Evolutionary conservation across 345 rosid species (phyloP).

Genomic region (Turritis glabra): DNA sequence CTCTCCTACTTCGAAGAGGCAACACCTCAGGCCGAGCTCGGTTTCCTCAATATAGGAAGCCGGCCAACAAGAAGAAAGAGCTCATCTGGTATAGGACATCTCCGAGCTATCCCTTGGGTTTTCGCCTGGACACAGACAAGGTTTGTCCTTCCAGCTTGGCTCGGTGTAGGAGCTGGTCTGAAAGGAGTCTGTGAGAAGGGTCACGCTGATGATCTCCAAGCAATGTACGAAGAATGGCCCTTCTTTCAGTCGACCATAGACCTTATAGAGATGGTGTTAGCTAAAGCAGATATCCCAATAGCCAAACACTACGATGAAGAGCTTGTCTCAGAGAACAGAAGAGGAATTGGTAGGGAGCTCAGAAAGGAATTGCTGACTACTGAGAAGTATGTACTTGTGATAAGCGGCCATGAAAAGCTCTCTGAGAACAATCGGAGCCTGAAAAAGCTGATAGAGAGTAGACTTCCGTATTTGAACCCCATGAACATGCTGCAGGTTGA

Average conservation of each 20-base stretch:
- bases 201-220: slow-evolving; percentile 65
- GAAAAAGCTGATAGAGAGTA: slow-evolving; percentile 87
- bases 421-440: slow-evolving; percentile 75
- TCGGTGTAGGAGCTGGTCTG: slow-evolving; percentile 90
- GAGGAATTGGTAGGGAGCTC: slow-evolving; percentile 62
- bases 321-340: slow-evolving; percentile 74
- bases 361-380: slow-evolving; percentile 69
- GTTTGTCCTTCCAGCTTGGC: slow-evolving; percentile 99
- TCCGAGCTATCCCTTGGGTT: slow-evolving; percentile 96
- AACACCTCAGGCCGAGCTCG: slow-evolving; percentile 97
- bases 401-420: slow-evolving; percentile 73
- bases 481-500: slow-evolving; percentile 91
- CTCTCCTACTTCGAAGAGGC: slow-evolving; percentile 92
- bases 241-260: slow-evolving; percentile 92
- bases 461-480: slow-evolving; percentile 87
- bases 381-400: slow-evolving; percentile 71
- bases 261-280: slow-evolving; percentile 94
- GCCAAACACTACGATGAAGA: slow-evolving; percentile 90
- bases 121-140: slow-evolving; percentile 99
- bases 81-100: slow-evolving; percentile 89
- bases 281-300: slow-evolving; percentile 84
- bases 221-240: slow-evolving; percentile 96
- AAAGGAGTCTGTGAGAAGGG: slow-evolving; percentile 88
- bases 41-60: slow-evolving; percentile 96
- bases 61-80: slow-evolving; percentile 87